Conservation (phyloP, 352 stramenopile species). For the Pythium grandisporangium region DNA sequence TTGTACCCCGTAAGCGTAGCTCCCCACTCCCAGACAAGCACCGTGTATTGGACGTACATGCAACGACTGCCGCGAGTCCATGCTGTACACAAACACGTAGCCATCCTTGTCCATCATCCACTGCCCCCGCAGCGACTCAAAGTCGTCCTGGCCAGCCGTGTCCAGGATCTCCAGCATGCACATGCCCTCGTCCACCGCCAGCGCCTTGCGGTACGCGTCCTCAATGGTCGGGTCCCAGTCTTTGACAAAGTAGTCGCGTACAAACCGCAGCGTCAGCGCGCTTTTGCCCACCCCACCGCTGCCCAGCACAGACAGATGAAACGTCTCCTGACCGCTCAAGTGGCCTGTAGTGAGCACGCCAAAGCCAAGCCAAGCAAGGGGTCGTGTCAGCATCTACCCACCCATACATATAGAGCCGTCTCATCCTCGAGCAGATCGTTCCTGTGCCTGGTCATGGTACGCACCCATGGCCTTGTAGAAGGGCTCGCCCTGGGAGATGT, state of each 20-base stretch:
- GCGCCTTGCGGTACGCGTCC: slow-evolving; percentile 85
- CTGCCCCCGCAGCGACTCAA: slow-evolving; percentile 80
- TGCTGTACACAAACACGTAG: slow-evolving; percentile 89
- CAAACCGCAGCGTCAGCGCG: slow-evolving; percentile 84
- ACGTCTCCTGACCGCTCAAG: slow-evolving; percentile 81
- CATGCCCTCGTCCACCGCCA: slow-evolving; percentile 76
- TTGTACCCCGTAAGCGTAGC: too few relatives aligned
- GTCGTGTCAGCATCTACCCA: too few relatives aligned
- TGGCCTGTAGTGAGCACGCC: too few relatives aligned
- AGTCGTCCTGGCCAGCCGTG: slow-evolving; percentile 87
- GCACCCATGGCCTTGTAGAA: slow-evolving; percentile 77
- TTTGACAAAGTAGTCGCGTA: slow-evolving; percentile 86
- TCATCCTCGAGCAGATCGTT: too few relatives aligned
- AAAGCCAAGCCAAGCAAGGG: too few relatives aligned
- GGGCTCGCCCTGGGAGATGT: slow-evolving; percentile 72
- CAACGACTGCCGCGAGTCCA: slow-evolving; percentile 82
- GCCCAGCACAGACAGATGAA: slow-evolving; percentile 83
- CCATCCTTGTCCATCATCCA: slow-evolving; percentile 91
- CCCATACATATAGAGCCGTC: too few relatives aligned
- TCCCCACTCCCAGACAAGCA: background rate
- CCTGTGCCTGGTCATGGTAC: too few relatives aligned
- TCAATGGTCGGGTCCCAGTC: slow-evolving; percentile 91
- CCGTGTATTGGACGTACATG: slow-evolving; percentile 28
- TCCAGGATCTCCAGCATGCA: slow-evolving; percentile 89
- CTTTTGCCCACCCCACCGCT: slow-evolving; percentile 88